Percentiles rank a stretch among this genome's conserved stretches.
phyloP scores from a whole-genome alignment of 2,329 filamentous ascomycete genomes.

The Cladorrhinum sp. region DNA sequence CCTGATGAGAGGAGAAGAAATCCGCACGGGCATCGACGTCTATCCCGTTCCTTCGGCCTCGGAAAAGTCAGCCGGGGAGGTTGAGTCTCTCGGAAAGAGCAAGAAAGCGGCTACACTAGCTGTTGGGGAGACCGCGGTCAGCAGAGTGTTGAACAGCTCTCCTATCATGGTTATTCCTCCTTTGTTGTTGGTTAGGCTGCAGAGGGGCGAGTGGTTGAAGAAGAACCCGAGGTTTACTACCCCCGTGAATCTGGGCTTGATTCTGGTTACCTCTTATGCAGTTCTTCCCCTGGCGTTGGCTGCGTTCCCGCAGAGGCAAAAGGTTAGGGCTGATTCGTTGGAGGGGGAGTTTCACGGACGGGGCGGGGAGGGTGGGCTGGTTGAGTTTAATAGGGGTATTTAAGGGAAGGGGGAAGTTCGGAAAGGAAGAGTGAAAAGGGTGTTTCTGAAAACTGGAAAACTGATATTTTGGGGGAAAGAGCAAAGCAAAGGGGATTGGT shows the following conservation, averaged over 20 bases:
- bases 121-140: constrained; percentile 88
- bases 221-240: constrained; percentile 71
- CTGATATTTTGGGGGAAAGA: no score
- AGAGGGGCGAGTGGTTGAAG: constrained; percentile 80
- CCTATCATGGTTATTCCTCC: constrained; percentile 97
- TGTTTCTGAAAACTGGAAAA: no score
- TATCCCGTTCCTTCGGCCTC: constrained; percentile 68
- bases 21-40: constrained; percentile 86
- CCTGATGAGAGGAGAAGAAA: constrained; percentile 96
- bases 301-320: constrained; percentile 89
- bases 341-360: constrained; percentile 84
- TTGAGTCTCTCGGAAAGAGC: constrained; percentile 77
- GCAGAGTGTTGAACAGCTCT: constrained; percentile 86
- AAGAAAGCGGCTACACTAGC: constrained; percentile 84
- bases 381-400: constrained; percentile 97
- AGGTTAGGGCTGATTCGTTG: constrained; percentile 68
- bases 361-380: constrained; percentile 74
- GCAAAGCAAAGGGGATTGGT: no score
- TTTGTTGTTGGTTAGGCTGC: constrained; percentile 77
- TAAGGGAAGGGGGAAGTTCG: constrained; percentile 37
- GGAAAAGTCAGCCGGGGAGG: constrained; percentile 43
- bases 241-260: constrained; percentile 83
- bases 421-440: neutral
- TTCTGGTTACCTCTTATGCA: constrained; percentile 81
- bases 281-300: constrained; percentile 86